Base-by-base conservation (phyloP, 2,329 filamentous ascomycete species). In the Cucurbitaria berberidis region DNA sequence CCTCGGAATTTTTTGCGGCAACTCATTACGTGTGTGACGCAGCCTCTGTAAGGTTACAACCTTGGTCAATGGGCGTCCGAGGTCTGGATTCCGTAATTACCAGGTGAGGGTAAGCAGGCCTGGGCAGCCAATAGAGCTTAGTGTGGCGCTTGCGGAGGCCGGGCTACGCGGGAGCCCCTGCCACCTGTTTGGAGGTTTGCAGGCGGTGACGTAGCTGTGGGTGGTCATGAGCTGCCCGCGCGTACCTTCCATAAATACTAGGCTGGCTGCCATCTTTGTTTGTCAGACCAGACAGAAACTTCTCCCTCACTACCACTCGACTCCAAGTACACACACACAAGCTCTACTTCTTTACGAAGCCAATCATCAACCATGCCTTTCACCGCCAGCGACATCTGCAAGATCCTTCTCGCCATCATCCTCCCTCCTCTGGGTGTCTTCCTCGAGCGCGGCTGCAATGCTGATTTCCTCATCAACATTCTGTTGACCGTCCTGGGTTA, bases 401-500 rank as follows among this genome's bases (percentile, higher is more conserved):
- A 90, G 81, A 89, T 90, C 82, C 84, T 96, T 79, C 84, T 96
- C 80, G 92, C 92, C 82, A 82, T 96, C 82, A 81, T 96, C 80
- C 86, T 96, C 63, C 92, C 92, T 51, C 92, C 92, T 74, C 80
- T 96, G 50, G 92, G 92, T 81, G 92, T 96, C 76, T 95, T 96
- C 85, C 89, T 96, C 66, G 92, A 96, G 88, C 87, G 89, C 67
- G 92, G 92, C 70, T 96, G 92, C 80, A 88, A 88, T 74, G 86
- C 88, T 64, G 90, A 96, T 75, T 82, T 96, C 72, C 82, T 93
- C 78, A 96, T 96, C 86, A 96, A 96, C 87, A 90, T 96, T 78
- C 84, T 92, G 72, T 81, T 96, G 79, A 96, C 91, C 67, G 64
- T 72, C 50, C 65, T 75, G 19, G 73, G 75, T 72, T 77, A 79